These are phyloP conservation scores for Trichoderma brevicompactum DNA, from an alignment of 2,329 filamentous ascomycete genomes.

Conservation along the genomic window DNA sequence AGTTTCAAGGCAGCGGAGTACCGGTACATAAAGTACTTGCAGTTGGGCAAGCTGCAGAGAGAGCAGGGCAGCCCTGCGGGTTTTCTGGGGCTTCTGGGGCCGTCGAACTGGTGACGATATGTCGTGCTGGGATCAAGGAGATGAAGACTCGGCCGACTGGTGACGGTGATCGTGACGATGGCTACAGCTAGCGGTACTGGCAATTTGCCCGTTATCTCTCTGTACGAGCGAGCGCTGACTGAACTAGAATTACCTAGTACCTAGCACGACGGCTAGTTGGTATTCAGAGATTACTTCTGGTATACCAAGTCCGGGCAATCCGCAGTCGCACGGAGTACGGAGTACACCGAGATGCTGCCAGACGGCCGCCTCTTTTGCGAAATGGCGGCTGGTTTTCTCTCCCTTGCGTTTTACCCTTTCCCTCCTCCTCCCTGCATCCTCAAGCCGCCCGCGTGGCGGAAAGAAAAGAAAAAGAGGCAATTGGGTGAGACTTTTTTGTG, in stretches of 20 bases:
- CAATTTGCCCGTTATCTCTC: too few relatives aligned
- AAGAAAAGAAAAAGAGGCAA: neutral
- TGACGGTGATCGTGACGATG: conserved; percentile 1
- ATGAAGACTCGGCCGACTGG: conserved; percentile 8
- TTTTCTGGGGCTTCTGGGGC: neutral
- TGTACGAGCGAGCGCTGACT: too few relatives aligned
- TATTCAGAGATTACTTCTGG: neutral
- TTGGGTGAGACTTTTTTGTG: neutral
- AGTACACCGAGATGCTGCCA: conserved; percentile 1
- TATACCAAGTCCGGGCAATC: neutral
- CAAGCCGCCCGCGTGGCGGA: neutral
- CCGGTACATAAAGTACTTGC: neutral
- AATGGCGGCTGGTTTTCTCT: neutral
- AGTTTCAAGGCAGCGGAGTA: neutral
- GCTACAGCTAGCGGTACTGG: too few relatives aligned
- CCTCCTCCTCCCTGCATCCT: neutral
- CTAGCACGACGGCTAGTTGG: neutral
- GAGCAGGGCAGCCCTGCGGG: conserved; percentile 14
- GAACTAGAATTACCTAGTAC: too few relatives aligned
- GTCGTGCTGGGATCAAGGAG: conserved; percentile 9
- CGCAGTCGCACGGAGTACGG: conserved; percentile 10
- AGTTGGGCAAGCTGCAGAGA: too few relatives aligned
- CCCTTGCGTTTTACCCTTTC: conserved; percentile 4
- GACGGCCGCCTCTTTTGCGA: neutral
- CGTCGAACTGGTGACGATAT: conserved; percentile 23